phyloP scores from a whole-genome alignment of 2,329 filamentous ascomycete species.

The Knoxdaviesia capensis region DNA sequence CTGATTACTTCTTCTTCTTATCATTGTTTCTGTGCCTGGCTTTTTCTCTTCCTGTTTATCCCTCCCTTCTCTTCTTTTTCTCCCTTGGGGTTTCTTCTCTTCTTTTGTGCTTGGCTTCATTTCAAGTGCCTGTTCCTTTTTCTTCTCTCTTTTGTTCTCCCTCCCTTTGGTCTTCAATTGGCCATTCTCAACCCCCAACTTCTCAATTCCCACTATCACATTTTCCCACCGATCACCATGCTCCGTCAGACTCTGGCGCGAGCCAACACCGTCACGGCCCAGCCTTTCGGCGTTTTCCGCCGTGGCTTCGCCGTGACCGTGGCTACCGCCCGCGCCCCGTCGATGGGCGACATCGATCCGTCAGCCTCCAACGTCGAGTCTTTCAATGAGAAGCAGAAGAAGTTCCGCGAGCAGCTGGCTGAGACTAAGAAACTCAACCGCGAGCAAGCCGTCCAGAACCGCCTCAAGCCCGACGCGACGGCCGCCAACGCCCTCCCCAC shows the following conservation, averaged over 20 bases:
- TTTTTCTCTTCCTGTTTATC: background rate
- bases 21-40: background rate
- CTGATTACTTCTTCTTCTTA: background rate
- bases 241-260: constrained; percentile 16
- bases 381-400: constrained; percentile 69
- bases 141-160: background rate
- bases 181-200: constrained; percentile 1
- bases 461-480: constrained; percentile 1
- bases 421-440: constrained; percentile 50
- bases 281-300: constrained; percentile 36
- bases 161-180: background rate
- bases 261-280: constrained; percentile 21
- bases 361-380: constrained; percentile 43
- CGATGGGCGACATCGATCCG: constrained; percentile 62
- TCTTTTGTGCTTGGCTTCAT: background rate
- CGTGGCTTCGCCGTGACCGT: constrained; percentile 15
- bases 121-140: background rate
- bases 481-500: constrained; percentile 8
- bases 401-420: constrained; percentile 67
- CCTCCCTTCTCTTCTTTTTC: background rate
- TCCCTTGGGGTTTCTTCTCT: background rate
- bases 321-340: constrained; percentile 35
- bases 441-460: constrained; percentile 1
- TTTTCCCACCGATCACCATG: constrained; percentile 20
- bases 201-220: constrained; percentile 2